Evolutionary conservation across 2,329 filamentous ascomycete genomes (phyloP).

Genomic region (Rutstroemia sp.): DNA sequence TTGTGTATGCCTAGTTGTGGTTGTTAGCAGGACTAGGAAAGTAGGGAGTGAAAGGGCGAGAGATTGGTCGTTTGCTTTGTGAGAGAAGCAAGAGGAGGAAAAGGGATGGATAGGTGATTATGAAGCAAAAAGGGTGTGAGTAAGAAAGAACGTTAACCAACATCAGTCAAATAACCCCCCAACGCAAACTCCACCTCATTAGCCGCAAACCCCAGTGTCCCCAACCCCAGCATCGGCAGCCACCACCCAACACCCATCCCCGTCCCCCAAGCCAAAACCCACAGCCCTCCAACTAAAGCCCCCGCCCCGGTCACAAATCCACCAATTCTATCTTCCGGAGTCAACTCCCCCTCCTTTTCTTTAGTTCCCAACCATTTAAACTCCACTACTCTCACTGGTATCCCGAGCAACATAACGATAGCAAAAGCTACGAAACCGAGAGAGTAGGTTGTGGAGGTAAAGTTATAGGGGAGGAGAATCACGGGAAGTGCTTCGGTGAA

Average conservation of each 20-base stretch:
- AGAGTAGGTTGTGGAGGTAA: constrained; percentile 28
- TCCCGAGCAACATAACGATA: constrained; percentile 34
- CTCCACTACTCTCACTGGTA: constrained; percentile 34
- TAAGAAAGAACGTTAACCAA: not conserved
- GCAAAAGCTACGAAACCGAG: constrained; percentile 36
- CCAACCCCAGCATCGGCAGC: constrained; percentile 34
- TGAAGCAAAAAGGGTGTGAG: too few species aligned
- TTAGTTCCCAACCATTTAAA: constrained; percentile 20
- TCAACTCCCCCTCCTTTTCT: constrained; percentile 6
- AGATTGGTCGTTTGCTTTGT: too few species aligned
- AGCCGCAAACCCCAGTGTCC: constrained; percentile 39
- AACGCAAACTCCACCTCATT: constrained; percentile 38
- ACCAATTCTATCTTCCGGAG: constrained; percentile 40
- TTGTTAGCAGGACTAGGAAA: not conserved
- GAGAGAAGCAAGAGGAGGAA: too few species aligned
- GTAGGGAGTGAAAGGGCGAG: not conserved
- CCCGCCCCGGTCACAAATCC: constrained; percentile 40
- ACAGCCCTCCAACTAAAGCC: constrained; percentile 36
- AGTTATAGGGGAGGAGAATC: constrained; percentile 35
- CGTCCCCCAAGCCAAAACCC: constrained; percentile 41
- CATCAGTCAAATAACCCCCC: constrained; percentile 37
- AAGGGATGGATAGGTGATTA: too few species aligned
- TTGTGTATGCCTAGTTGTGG: constrained; percentile 30
- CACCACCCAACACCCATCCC: constrained; percentile 37
- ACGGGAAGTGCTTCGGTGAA: constrained; percentile 37